These are phyloP conservation scores for Backusella psychrophila DNA, from an alignment of 192 early-diverging fungal species.

Conservation along the genomic window DNA sequence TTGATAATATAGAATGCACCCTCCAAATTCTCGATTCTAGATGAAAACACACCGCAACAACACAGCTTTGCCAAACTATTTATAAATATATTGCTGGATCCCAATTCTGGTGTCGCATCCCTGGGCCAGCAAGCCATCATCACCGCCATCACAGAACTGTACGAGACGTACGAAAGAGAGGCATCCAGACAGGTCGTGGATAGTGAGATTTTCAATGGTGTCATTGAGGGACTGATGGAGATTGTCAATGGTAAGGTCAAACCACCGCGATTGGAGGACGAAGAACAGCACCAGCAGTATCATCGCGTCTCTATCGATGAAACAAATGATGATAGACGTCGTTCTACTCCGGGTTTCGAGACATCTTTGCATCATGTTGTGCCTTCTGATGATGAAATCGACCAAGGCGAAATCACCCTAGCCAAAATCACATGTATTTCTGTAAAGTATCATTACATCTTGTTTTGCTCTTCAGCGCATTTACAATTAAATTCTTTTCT, in stretches of 20 bases:
- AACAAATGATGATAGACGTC: not conserved
- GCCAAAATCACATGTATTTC: conserved; percentile 40
- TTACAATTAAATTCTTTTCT: too few relatives aligned
- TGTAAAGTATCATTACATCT: conserved; percentile 7
- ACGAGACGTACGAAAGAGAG: not conserved
- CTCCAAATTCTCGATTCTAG: not conserved
- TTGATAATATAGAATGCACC: conserved; percentile 13
- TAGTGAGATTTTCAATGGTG: conserved; percentile 49
- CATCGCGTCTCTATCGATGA: conserved; percentile 20
- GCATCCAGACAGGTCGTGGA: conserved; percentile 36
- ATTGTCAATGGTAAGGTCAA: conserved; percentile 26
- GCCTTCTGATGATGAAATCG: conserved; percentile 19
- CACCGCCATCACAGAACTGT: conserved; percentile 39
- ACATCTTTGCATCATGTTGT: not conserved
- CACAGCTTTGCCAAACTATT: conserved; percentile 44
- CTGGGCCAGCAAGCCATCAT: conserved; percentile 45
- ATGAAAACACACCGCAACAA: conserved; percentile 12
- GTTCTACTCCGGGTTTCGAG: conserved; percentile 26
- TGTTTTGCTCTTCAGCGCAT: too few relatives aligned
- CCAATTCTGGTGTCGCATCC: conserved; percentile 47
- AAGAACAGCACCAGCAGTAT: not conserved
- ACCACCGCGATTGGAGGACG: conserved; percentile 3
- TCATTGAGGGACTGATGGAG: conserved; percentile 43
- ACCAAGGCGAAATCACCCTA: conserved; percentile 36
- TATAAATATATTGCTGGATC: conserved; percentile 49